Percentiles rank a stretch among this genome's conserved stretches.
These are phyloP conservation scores for Sphagnurus paluster DNA, from an alignment of 1,284 basidiomycete genomes.

Conservation along the genomic window DNA sequence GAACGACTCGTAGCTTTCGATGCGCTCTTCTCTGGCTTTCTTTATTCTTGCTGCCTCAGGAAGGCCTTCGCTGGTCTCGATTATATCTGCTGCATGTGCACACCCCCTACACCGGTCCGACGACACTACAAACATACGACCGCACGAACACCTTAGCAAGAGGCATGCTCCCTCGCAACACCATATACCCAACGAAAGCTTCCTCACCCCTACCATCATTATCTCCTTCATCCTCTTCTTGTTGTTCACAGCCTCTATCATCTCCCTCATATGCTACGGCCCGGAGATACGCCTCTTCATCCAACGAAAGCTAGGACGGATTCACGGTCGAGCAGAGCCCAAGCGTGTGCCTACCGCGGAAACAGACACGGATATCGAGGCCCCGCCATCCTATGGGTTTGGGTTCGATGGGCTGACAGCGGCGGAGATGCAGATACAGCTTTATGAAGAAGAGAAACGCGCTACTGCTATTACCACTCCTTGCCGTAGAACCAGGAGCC, in stretches of 20 bases:
- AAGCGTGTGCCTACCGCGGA: background rate
- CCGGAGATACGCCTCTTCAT: slow-evolving; percentile 10
- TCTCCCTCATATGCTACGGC: slow-evolving; percentile 12
- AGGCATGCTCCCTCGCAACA: background rate
- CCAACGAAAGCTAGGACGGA: background rate
- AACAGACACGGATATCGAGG: slow-evolving; percentile 3
- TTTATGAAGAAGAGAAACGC: slow-evolving; percentile 17
- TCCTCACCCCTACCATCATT: slow-evolving; percentile 13
- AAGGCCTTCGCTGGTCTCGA: slow-evolving; percentile 2
- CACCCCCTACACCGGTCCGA: background rate
- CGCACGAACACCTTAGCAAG: background rate
- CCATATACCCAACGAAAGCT: background rate
- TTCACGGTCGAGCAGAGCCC: background rate
- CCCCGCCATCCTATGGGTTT: slow-evolving; percentile 17
- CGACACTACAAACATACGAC: background rate
- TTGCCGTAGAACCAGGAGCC: no score
- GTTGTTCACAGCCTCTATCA: slow-evolving; percentile 13
- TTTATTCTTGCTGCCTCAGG: slow-evolving; percentile 12
- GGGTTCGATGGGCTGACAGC: slow-evolving; percentile 26
- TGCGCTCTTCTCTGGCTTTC: slow-evolving; percentile 4
- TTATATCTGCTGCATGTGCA: slow-evolving; percentile 4
- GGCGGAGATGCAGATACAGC: slow-evolving; percentile 16
- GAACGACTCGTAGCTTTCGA: background rate
- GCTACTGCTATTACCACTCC: no score
- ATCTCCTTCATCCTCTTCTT: slow-evolving; percentile 13